Conservation (phyloP, 2,329 filamentous ascomycete species). For the Cytospora piceae region DNA sequence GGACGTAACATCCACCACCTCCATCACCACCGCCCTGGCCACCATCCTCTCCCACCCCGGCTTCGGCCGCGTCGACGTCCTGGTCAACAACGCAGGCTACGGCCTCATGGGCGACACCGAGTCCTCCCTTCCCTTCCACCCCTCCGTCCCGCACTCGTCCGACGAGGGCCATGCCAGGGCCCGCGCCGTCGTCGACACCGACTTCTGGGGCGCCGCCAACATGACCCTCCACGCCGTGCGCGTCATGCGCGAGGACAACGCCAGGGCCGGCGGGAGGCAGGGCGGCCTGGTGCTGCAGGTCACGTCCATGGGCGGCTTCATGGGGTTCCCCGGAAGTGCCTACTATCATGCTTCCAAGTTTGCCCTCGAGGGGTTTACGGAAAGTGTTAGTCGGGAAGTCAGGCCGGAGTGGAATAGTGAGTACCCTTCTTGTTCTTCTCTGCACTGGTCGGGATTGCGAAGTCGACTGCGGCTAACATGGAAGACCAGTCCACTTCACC, state of each 20-base stretch:
- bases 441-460: neutral
- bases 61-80: conserved; percentile 43
- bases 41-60: conserved; percentile 35
- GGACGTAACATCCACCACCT: conserved; percentile 46
- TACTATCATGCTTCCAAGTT: conserved; percentile 50
- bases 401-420: conserved; percentile 47
- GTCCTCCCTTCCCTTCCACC: conserved; percentile 15
- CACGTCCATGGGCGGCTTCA: conserved; percentile 54
- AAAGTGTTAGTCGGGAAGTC: conserved; percentile 49
- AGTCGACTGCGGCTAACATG: neutral
- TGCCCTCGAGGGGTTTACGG: conserved; percentile 52
- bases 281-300: conserved; percentile 60
- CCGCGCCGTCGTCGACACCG: conserved; percentile 36
- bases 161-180: conserved; percentile 32
- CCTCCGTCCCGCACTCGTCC: conserved; percentile 14
- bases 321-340: conserved; percentile 40
- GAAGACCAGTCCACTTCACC: conserved; percentile 42
- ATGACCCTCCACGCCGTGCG: conserved; percentile 37
- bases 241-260: conserved; percentile 38
- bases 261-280: conserved; percentile 33
- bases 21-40: conserved; percentile 41
- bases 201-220: conserved; percentile 38
- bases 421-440: conserved; percentile 32
- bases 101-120: conserved; percentile 43
- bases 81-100: conserved; percentile 48